These are phyloP conservation scores for Verbena officinalis DNA, from an alignment of 257 asterid species.

Conservation along the genomic window DNA sequence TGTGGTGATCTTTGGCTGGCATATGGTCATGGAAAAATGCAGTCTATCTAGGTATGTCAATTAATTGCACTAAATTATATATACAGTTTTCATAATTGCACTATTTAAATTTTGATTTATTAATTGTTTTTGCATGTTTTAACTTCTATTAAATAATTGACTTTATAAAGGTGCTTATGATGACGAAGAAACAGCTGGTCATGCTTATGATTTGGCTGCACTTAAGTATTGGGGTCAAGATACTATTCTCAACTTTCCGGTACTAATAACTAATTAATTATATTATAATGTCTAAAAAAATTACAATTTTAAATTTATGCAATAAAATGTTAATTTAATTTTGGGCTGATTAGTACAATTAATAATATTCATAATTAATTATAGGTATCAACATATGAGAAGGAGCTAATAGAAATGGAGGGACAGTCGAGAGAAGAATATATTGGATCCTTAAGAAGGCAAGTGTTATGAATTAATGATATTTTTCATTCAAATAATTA, in stretches of 20 bases:
- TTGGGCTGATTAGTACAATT: not conserved
- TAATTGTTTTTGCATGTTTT: not conserved
- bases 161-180: constrained; percentile 93
- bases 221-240: constrained; percentile 84
- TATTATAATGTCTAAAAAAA: not conserved
- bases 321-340: too few species aligned
- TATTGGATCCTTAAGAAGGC: constrained; percentile 80
- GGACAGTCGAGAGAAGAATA: constrained; percentile 69
- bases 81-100: too few species aligned
- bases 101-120: too few species aligned
- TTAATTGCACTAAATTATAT: too few species aligned
- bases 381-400: constrained; percentile 49
- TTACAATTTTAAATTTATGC: not conserved
- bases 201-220: constrained; percentile 85
- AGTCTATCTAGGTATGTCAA: constrained; percentile 73
- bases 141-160: too few species aligned
- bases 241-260: constrained; percentile 74
- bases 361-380: too few species aligned
- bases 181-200: constrained; percentile 83
- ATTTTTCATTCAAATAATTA: too few species aligned
- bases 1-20: constrained; percentile 46
- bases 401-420: constrained; percentile 69
- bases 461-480: not conserved
- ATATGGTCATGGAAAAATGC: constrained; percentile 37
- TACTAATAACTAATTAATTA: constrained; percentile 29